Evolutionary conservation across 2,329 filamentous ascomycete species (phyloP), one percentile per base, ranked within the genome.

Genomic region (Penicillium sp.): DNA sequence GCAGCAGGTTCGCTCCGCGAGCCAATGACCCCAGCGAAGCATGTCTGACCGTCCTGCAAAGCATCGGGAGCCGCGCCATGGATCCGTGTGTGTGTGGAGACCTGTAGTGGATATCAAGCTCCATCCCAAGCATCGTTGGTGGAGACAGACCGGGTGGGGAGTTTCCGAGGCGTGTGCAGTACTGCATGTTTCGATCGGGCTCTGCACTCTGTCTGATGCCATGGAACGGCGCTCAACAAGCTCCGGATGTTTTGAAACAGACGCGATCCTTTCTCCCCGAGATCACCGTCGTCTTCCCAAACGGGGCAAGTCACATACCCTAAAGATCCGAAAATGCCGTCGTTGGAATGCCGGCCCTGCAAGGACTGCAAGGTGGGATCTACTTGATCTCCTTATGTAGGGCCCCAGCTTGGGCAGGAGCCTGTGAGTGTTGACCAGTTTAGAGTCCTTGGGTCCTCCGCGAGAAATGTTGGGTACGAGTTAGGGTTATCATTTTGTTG

Each of bases 271-370:
- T 25, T 32, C 14, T 11, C 23, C 33, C 15, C 14, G 17, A 23
- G 48, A 51, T 51, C 47, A 34, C 18, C 43, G 20, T 25, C 11
- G 8, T 8, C n/a, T 26, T 45, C 9, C 46, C 43, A 4, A 32
- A 37, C 30, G 14, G 28, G 43, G 46, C 25, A 43, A 30, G 30
- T 33, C 43, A 43, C 48, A 51, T 51, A 51, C 46, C 20, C 46
- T 45, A 41, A 51, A 47, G 25, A 41, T 51, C 48, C 46, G 48
- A 40, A 39, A 39, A 47, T 47, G 31, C 33, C 33, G 26, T 19
- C 4, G 14, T 21, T 39, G 46, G 48, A 51, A 51, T 51, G 48
- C 36, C 16, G 17, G 11, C 31, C 29, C 41, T 25, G 48, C 39
- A 51, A 51, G 46, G 48, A 48, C 44, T 33, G 17, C 29, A 29